phyloP scores from a whole-genome alignment of 164 flowering plant genomes.

The Chimonanthus salicifolius region DNA sequence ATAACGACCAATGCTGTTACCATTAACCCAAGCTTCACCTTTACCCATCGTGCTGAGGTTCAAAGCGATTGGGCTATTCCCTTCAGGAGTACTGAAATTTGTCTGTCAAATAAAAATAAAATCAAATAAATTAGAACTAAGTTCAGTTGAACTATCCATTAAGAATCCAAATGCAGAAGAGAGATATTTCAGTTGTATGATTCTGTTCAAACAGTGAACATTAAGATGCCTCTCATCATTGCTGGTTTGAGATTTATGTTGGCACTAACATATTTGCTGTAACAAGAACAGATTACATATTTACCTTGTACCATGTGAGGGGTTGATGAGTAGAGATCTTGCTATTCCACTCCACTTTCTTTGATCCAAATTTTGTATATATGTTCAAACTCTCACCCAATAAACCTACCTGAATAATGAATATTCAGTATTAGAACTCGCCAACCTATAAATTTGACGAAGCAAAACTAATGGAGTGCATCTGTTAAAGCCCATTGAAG shows the following conservation, averaged over 20 bases:
- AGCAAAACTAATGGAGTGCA: background rate
- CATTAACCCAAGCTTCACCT: constrained; percentile 82
- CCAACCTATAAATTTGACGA: background rate
- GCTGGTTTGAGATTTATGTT: background rate
- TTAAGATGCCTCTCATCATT: background rate
- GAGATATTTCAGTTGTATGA: background rate
- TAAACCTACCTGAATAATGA: constrained; percentile 37
- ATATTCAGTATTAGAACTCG: background rate
- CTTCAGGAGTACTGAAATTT: constrained; percentile 45
- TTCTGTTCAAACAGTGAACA: background rate
- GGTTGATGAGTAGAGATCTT: constrained; percentile 15
- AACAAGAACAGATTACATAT: background rate
- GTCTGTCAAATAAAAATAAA: constrained; percentile 24
- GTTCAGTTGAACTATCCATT: background rate
- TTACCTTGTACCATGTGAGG: constrained; percentile 58
- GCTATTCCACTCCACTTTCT: constrained; percentile 28
- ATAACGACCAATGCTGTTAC: constrained; percentile 66
- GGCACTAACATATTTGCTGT: background rate
- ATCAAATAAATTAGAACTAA: background rate
- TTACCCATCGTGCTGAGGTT: constrained; percentile 62
- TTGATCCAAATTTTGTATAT: constrained; percentile 17
- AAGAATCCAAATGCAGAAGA: background rate
- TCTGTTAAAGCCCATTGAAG: background rate
- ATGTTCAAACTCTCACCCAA: constrained; percentile 34
- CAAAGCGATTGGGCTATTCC: constrained; percentile 45